Base-by-base conservation (phyloP, 129 eudicot genomes). In the Lactuca sativa region DNA sequence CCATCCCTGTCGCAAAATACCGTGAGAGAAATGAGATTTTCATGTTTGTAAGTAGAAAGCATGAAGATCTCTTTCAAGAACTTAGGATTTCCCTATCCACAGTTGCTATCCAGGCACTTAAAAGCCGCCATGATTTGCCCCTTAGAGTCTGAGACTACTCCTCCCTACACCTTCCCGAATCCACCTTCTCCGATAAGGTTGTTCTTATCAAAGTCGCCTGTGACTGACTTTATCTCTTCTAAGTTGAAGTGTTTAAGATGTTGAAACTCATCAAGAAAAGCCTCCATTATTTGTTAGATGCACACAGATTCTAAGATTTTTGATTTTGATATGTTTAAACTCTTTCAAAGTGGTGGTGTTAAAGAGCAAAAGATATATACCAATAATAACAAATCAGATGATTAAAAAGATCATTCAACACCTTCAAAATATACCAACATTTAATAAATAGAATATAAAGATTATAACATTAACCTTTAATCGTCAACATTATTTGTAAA, bases 131-230 rank as follows among this genome's bases (percentile, higher is more conserved):
- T n/a, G 21, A 15, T 7, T 13, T 41, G 56, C 56, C 38, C 5
- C 37, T 43, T 5, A 18, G 16, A 43, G 55, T 17, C 17, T 5
- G 56, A 18, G 10, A 64, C 7, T 43, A n/a, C 17, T 64, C 69
- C 69, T 18, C 0, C 25, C 16, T 64, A 44, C 1, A 64, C 69
- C 17, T 43, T 64, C 33, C 56, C 69, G 21, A 64, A 64, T 9
- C 69, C 69, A 43, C 56, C 69, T 9, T 40, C n/a, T 8, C 69
- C 56, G 38, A 64, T 64, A 40, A 64, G 14, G 9, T 64, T 64
- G 15, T 21, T 49, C 4, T 40, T 32, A 21, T 25, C 68, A 63
- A 63, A 63, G 54, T 63, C 41, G 34, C 41, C 21, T 9, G 68
- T 63, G 13, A n/a, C 32, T 7, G 33, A 63, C 37, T 33, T 61